phyloP scores from a whole-genome alignment of 768 basidiomycete species.

The Nidula microcarpa region DNA sequence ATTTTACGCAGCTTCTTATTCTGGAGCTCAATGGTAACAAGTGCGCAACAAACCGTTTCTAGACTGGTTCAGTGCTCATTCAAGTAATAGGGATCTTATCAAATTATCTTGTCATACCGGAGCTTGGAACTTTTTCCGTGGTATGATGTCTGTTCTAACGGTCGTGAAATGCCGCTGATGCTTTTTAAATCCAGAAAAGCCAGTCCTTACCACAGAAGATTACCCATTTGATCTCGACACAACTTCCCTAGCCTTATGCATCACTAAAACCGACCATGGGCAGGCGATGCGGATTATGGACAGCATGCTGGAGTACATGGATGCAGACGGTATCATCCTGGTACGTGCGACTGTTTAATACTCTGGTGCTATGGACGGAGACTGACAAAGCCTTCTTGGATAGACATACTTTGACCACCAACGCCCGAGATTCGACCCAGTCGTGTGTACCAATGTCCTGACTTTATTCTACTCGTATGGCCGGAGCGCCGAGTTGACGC shows the following conservation, averaged over 20 bases:
- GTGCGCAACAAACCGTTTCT: not conserved
- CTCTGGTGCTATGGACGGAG: too few relatives aligned
- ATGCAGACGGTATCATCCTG: slow-evolving; percentile 1
- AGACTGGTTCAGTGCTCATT: not conserved
- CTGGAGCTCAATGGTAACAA: slow-evolving; percentile 15
- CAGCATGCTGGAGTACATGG: not conserved
- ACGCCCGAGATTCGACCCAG: slow-evolving; percentile 30
- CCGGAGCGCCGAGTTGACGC: not conserved
- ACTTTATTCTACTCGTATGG: slow-evolving; percentile 19
- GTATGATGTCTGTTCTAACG: not conserved
- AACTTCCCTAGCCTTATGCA: not conserved
- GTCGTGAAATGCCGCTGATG: too few relatives aligned
- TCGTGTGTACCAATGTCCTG: slow-evolving; percentile 33
- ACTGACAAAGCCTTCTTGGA: not conserved
- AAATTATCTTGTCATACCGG: not conserved
- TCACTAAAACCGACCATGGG: not conserved
- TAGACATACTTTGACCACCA: slow-evolving; percentile 24
- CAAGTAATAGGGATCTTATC: not conserved
- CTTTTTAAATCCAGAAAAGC: too few relatives aligned
- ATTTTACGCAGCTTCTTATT: slow-evolving; percentile 38
- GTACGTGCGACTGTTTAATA: not conserved
- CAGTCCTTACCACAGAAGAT: not conserved
- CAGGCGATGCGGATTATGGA: not conserved
- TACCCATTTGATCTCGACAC: slow-evolving; percentile 1
- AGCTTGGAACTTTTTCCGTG: not conserved